Base-by-base conservation (phyloP, 73 alveolate species). In the Paramecium caudatum region DNA sequence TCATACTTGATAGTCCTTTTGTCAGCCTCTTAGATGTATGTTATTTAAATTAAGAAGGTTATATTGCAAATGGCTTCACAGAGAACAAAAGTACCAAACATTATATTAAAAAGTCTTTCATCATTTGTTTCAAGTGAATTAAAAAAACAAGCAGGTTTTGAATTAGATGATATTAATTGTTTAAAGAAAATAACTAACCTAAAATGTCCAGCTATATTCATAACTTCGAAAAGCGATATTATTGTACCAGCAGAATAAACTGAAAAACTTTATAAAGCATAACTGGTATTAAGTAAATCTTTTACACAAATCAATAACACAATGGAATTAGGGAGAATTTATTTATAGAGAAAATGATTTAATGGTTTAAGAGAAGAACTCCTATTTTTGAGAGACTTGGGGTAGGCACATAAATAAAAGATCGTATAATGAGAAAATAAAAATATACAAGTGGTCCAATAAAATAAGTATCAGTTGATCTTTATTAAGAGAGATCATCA, bases 1-100 rank as follows among this genome's bases (percentile, higher is more conserved):
- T 68, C 55, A 68, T 68, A 2, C 34, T 68, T 23, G 84, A 68
- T n/a, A 68, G 84, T 37, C 84, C 84, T 4, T 68, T 68, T 23
- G 47, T 37, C 37, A 13, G 61, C 10, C 34, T 68, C 25, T 34
- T 34, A 68, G 84, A 68, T 68, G 84, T 68, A 32, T 2, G 12
- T 7, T 3, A 15, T 55, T 3, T 3, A 63, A 12, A 10, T 3
- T 10, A 0, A 8, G n/a, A 27, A 68, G 84, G 50, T 68, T 2
- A 37, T 68, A 3, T 12, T 68, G 3, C 16, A 32, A 34, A 68
- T 68, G 55, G 84, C 84, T 10, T 68, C 47, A 4, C 25, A 36
- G 5, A 68, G 84, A 16, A 68, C 84, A 3, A 68, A 37, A 30
- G 21, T 68, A 17, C 84, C 84, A 3, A 68, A 68, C 34, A 32